phyloP scores from a whole-genome alignment of 2,329 filamentous ascomycete genomes.

The Tolypocladium tundrense region DNA sequence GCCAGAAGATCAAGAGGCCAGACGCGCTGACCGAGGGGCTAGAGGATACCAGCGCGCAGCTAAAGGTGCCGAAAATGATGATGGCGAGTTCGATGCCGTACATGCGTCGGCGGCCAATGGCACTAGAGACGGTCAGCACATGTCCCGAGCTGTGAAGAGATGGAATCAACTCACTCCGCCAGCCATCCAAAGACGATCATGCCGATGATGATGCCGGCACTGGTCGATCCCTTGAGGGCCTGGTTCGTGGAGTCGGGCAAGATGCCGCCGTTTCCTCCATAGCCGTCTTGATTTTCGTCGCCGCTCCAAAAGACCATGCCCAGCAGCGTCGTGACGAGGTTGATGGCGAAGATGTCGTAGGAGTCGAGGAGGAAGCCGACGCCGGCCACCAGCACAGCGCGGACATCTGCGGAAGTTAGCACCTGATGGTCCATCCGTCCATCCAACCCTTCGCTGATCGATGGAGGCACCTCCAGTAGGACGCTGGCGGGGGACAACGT shows the following conservation, averaged over 20 bases:
- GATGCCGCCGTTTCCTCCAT: constrained; percentile 40
- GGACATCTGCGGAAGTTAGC: constrained; percentile 38
- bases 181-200: constrained; percentile 70
- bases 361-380: constrained; percentile 79
- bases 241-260: constrained; percentile 59
- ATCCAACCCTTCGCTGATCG: no score
- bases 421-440: no score
- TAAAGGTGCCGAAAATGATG: constrained; percentile 61
- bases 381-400: constrained; percentile 65
- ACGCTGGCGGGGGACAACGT: constrained; percentile 10
- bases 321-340: constrained; percentile 59
- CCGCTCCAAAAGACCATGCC: constrained; percentile 67
- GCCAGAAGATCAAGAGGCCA: constrained; percentile 61
- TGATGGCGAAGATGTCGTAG: constrained; percentile 75
- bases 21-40: constrained; percentile 51
- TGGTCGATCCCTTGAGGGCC: constrained; percentile 72
- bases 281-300: constrained; percentile 28
- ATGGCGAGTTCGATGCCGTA: constrained; percentile 69
- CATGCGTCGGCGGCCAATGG: constrained; percentile 68
- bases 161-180: constrained; percentile 44
- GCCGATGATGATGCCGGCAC: constrained; percentile 67
- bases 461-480: no score
- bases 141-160: neutral
- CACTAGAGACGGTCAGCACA: constrained; percentile 15
- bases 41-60: constrained; percentile 51